Conservation (phyloP, 805 yeast species). For the Suhomyces kilbournensis region DNA sequence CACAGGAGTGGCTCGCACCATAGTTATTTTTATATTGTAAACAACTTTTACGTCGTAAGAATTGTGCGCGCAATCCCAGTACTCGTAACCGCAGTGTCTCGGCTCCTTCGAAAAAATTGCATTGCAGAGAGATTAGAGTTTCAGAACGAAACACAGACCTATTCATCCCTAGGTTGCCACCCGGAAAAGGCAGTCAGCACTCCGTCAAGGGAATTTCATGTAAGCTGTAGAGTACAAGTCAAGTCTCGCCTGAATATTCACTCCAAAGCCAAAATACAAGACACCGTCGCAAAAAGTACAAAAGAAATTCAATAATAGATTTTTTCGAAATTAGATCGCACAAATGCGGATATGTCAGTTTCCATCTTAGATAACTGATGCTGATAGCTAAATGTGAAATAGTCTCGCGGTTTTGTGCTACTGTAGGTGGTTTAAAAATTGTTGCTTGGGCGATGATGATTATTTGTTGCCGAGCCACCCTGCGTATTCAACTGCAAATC, state of each 20-base stretch:
- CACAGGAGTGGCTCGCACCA: background rate
- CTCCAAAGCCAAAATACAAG: background rate
- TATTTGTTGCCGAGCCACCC: background rate
- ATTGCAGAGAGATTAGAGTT: background rate
- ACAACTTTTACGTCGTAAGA: background rate
- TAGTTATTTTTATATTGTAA: background rate
- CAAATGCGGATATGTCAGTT: background rate
- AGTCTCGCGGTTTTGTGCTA: background rate
- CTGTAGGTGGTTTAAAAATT: background rate
- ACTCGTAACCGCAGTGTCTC: background rate
- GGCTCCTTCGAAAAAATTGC: background rate
- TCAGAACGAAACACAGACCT: background rate
- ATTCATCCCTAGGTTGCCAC: background rate
- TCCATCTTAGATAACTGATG: background rate
- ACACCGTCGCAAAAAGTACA: background rate
- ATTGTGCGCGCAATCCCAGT: background rate
- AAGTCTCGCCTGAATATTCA: background rate
- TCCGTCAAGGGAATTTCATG: background rate
- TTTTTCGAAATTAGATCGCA: background rate
- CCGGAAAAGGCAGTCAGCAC: background rate
- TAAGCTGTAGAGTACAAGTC: background rate
- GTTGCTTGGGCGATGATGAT: background rate
- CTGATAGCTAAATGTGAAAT: background rate
- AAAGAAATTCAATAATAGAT: background rate
- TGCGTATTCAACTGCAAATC: background rate